These are phyloP conservation scores for Tetracladium setigerum DNA, from an alignment of 495 filamentous ascomycete species.

Conservation along the genomic window DNA sequence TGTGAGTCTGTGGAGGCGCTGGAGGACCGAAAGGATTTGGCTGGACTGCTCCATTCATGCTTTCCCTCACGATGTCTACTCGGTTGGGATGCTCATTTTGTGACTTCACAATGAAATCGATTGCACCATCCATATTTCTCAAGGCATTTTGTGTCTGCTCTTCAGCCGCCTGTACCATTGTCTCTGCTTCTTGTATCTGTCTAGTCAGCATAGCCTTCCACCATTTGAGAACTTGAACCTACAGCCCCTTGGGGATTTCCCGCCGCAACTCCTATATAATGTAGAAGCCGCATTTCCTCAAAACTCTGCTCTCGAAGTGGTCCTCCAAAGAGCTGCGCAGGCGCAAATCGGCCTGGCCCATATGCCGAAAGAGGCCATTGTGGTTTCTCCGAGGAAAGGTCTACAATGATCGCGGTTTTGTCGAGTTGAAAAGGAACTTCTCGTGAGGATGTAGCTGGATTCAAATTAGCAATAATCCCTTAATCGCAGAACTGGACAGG, in stretches of 20 bases:
- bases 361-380: slow-evolving; percentile 81
- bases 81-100: slow-evolving; percentile 74
- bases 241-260: slow-evolving; percentile 60
- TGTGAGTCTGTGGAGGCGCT: not conserved
- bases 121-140: slow-evolving; percentile 60
- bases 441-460: slow-evolving; percentile 1
- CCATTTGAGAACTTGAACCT: slow-evolving; percentile 12
- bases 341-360: slow-evolving; percentile 62
- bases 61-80: slow-evolving; percentile 55
- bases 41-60: not conserved
- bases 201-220: slow-evolving; percentile 2
- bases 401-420: slow-evolving; percentile 47
- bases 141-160: slow-evolving; percentile 62
- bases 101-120: slow-evolving; percentile 61
- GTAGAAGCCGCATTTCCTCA: slow-evolving; percentile 70
- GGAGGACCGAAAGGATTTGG: slow-evolving; percentile 7
- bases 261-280: slow-evolving; percentile 48
- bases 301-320: slow-evolving; percentile 70
- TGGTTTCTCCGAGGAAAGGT: slow-evolving; percentile 63
- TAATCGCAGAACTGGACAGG: not conserved
- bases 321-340: slow-evolving; percentile 74
- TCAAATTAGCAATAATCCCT: slow-evolving; percentile 31
- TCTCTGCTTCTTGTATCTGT: slow-evolving; percentile 54
- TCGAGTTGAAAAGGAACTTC: slow-evolving; percentile 29
- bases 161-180: slow-evolving; percentile 48